Evolutionary conservation across 108 stramenopile genomes (phyloP), one percentile per base, ranked within the genome.

Genomic region (Aurantiochytrium sp.): DNA sequence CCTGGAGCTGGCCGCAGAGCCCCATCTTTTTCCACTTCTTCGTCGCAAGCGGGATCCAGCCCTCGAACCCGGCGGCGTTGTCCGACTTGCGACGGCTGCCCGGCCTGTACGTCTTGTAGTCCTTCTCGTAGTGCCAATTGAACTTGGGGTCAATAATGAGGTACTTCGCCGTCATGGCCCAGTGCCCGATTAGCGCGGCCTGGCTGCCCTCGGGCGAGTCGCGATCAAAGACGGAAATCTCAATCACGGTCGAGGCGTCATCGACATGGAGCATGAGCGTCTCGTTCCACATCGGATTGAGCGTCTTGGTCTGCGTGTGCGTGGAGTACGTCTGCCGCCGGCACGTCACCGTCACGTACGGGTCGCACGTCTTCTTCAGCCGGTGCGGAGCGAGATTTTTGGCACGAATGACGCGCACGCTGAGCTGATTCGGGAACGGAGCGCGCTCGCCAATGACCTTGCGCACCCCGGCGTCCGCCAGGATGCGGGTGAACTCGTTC

Each of bases 261-360:
- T 81, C 73, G n/a, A 81, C 73, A 24, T 81, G 8, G 45, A 81
- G 3, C 2, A 24, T 48, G 8, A 81, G 4, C 39, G 17, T 24
- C 30, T 81, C 73, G 73, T 81, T 81, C 73, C 73, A 81, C 73
- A 81, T 81, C 39, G 73, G 73, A 48, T 81, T 81, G 19, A 81
- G 27, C 42, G 73, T 81, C 12, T 41, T 41, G 24, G 39, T 81
- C 45, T 81, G 73, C n/a, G 73, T 81, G 73, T 81, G 73, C 6
- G 73, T 48, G 24, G n/a, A 27, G 6, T 12, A 24, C 2, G 39
- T 24, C 30, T 81, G 73, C 73, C 73, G 21, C 6, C 73, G 39
- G 24, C 73, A 81, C 10, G 21, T 17, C n/a, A 81, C 73, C 6
- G 30, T 48, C 6, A 41, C 39, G 45, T 81, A 81, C 6, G 73